A percentile compares a stretch with the other conserved stretches of the same genome.
Evolutionary conservation across 768 basidiomycete species (phyloP).

Genomic region (Dacryopinax primogenitus): DNA sequence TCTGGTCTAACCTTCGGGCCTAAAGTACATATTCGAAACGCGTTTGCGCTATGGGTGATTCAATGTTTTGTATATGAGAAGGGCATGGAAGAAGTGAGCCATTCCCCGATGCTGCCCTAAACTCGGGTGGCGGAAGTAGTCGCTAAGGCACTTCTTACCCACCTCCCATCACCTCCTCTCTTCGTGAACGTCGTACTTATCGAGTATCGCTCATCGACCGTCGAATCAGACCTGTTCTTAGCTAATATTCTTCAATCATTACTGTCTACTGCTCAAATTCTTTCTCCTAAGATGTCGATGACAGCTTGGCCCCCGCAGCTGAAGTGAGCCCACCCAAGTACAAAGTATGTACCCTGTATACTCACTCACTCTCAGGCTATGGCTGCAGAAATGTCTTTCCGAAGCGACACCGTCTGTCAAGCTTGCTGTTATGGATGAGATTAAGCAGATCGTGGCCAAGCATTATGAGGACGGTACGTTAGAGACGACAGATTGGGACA

Average conservation of each 20-base stretch:
- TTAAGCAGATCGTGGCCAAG: constrained; percentile 93
- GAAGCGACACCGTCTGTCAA: constrained; percentile 84
- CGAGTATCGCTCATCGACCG: not conserved
- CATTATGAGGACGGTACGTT: constrained; percentile 73
- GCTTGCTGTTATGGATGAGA: constrained; percentile 77
- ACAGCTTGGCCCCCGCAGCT: constrained; percentile 21
- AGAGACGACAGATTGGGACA: constrained; percentile 90
- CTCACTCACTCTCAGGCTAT: constrained; percentile 45
- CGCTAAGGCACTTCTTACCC: not conserved
- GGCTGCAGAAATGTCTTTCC: constrained; percentile 87
- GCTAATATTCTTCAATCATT: not conserved
- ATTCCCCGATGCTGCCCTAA: not conserved
- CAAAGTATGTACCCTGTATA: not conserved
- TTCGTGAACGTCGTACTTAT: not conserved
- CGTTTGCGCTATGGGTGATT: not conserved
- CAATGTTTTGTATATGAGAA: not conserved
- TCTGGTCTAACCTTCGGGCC: not conserved
- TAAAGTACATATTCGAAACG: constrained; percentile 6
- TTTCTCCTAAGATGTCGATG: constrained; percentile 10
- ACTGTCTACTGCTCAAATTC: not conserved
- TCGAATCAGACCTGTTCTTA: not conserved
- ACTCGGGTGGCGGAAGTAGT: not conserved
- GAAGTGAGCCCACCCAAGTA: constrained; percentile 15
- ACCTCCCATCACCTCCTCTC: not conserved
- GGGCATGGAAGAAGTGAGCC: not conserved